Evolutionary conservation across 2,329 filamentous ascomycete genomes (phyloP).

Genomic region (Pseudogymnoascus destructans): DNA sequence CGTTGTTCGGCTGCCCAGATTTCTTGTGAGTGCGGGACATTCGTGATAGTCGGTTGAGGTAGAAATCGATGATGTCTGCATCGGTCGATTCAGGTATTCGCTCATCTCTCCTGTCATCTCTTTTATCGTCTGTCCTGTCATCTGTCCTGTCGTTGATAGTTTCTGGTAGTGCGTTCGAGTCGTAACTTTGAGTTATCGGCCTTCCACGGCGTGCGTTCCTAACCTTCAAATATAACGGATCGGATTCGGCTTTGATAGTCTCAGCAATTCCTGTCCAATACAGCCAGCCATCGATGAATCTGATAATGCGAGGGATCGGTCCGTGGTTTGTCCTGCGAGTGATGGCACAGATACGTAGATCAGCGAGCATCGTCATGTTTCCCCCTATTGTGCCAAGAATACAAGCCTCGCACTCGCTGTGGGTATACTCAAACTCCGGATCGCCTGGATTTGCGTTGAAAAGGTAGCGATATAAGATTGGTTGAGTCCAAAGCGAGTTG

Average conservation of each 20-base stretch:
- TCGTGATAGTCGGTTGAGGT: neutral
- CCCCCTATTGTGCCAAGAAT: conserved; percentile 38
- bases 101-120: neutral
- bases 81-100: neutral
- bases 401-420: conserved; percentile 38
- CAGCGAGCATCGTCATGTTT: conserved; percentile 30
- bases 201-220: neutral
- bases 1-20: neutral
- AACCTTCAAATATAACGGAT: neutral
- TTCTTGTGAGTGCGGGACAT: neutral
- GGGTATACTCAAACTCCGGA: conserved; percentile 21
- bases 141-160: neutral
- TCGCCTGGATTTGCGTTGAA: conserved; percentile 27
- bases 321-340: neutral
- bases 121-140: too few species aligned
- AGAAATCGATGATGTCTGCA: neutral
- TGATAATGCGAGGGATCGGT: neutral
- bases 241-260: neutral
- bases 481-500: conserved; percentile 27
- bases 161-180: neutral
- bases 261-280: neutral
- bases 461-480: conserved; percentile 26
- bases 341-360: conserved; percentile 32
- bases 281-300: conserved; percentile 4
- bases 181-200: neutral